Evolutionary conservation across 2,329 filamentous ascomycete species (phyloP).

Genomic region (Tolypocladium endophyticum): DNA sequence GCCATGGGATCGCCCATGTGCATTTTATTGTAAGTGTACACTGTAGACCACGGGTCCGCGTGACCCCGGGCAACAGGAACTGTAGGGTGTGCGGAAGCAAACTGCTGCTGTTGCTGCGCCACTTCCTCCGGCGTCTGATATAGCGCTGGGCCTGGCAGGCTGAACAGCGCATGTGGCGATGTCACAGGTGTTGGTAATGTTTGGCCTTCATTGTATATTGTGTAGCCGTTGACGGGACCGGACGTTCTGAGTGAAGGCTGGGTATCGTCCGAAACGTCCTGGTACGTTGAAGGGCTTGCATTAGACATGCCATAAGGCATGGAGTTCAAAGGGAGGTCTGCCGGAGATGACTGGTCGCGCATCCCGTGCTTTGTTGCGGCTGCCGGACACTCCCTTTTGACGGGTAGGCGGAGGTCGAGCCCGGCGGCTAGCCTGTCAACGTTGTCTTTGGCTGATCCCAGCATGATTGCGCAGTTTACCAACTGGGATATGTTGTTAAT

Average conservation of each 20-base stretch:
- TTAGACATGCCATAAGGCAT: neutral
- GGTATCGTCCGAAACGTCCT: neutral
- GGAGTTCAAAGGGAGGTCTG: too few relatives aligned
- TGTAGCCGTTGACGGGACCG: neutral
- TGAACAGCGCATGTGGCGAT: neutral
- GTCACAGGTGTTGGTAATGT: neutral
- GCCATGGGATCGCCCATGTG: neutral
- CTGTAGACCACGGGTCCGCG: neutral
- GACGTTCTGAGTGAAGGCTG: neutral
- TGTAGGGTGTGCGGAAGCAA: neutral
- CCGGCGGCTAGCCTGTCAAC: neutral
- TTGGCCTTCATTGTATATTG: neutral
- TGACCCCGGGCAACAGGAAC: neutral
- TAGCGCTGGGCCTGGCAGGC: neutral
- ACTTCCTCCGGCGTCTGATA: neutral
- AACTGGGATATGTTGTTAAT: conserved; percentile 26
- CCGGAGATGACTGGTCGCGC: neutral
- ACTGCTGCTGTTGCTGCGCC: neutral
- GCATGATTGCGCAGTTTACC: conserved; percentile 26
- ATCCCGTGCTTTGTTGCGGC: conserved; percentile 2
- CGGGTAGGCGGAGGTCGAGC: conserved; percentile 3
- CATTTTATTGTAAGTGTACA: neutral
- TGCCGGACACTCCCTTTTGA: conserved; percentile 4
- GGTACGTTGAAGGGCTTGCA: neutral
- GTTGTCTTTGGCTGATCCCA: conserved; percentile 16